Base-by-base conservation (phyloP, 2,329 filamentous ascomycete genomes). In the Harringtonia lauricola region DNA sequence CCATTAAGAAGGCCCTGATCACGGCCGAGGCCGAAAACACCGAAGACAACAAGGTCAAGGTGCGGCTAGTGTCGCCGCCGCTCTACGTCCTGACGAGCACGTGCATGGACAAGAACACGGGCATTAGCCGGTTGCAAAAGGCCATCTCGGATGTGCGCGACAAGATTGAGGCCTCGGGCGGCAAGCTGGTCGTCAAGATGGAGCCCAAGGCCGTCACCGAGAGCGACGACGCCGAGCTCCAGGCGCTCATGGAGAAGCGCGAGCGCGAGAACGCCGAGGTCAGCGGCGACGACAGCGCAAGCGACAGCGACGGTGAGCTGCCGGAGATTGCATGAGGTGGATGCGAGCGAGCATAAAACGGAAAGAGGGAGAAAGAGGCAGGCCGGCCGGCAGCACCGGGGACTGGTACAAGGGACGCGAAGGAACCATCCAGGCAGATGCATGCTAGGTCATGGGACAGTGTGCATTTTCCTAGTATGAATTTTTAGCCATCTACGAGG, bases 181-280 rank as follows among this genome's bases (percentile, higher is more conserved):
- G 92, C 49, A 80, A 79, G 59, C 83, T 90, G 59, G 76, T 82
- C 36, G 83, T 95, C 55, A 95, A 94, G 79, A 98, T 98, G 92
- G 89, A 92, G 57, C 92, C 92, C 54, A 96, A 96, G 80, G 92
- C 94, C 5, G 92, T 98, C 49, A 98, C 92, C 2, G 94, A 96
- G 74, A 94, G 88, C 64, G 94, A 98, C 58, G 92, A 98, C 59
- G 92, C 90, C 22, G 89, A 95, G 66, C 73, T 98, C 52, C 88
- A 95, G 64, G 92, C 90, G 42, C 76, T 98, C 52, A 98, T 98
- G 92, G 92, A 96, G 75, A 95, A 96, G 81, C 82, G 86, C 53
- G 92, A 95, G 72, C 83, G 87, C 53, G 90, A 96, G 76, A 98
- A 98, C 67, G 86, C 87, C 62, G 87, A 98, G 64, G 87, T 98